Base-by-base conservation (phyloP, 108 stramenopile genomes). In the Pseudonitzschia multiseries region DNA sequence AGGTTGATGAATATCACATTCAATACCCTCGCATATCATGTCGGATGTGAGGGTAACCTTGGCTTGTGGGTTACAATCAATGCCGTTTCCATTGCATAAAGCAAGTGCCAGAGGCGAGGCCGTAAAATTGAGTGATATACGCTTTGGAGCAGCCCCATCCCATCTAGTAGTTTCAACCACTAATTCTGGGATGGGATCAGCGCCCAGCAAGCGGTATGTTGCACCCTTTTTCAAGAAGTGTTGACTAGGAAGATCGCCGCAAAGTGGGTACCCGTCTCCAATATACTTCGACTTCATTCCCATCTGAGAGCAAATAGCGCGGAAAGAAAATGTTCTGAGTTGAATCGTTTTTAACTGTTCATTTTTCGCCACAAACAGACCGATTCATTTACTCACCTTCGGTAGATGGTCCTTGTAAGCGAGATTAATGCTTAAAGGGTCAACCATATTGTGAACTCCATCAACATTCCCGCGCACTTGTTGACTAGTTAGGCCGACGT, bases 201-300 rank as follows among this genome's bases (percentile, higher is more conserved):
- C 69, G 33, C 88, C 90, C n/a, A 88, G 65, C 21, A 87, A 72
- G 3, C 80, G 72, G 56, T 85, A 91, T 18, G 41, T 73, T 33
- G 87, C 88, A 33, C 87, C 87, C 41, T 57, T 63, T 33, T 74
- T 74, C 33, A 93, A 75, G 52, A 93, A 93, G 13, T 84, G 62
- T 40, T 78, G 50, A 4, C 18, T 15, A 12, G 87, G 87, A 0
- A 89, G 44, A 68, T 92, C 88, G 8, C 36, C 61, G 60, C 91
- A 92, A 13, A 87, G 79, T n/a, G 79, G 78, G 74, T 87, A 86
- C 14, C 79, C 63, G 72, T 93, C 92, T 6, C 89, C 92, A 13
- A 93, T 68, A 61, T 86, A 93, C 14, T 75, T 65, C 3, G 68
- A 69, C 48, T 75, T 29, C 14, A 92, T 42, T 27, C 77, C 75